Evolutionary conservation across 1,284 basidiomycete species (phyloP), one percentile per base, ranked within the genome.

Genomic region (Takashimella tepidaria): DNA sequence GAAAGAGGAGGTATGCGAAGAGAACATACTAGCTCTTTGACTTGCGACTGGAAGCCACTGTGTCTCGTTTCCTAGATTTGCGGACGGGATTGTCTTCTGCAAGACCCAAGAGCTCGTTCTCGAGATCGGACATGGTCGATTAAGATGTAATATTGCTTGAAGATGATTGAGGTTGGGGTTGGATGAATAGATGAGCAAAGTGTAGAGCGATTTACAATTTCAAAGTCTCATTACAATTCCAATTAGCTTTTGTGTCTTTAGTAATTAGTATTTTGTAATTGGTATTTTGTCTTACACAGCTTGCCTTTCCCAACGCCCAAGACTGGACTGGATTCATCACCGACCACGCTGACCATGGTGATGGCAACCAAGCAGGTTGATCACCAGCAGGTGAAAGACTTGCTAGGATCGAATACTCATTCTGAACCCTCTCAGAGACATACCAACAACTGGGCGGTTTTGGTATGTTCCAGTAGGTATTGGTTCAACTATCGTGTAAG

Each of bases 391-490:
- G 31, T 37, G 10, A 8, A 37, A 37, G 31, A 37, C 31, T 16
- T 37, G 31, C 31, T 37, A 8, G 31, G 31, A 16, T 8, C 31
- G 10, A 16, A 16, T 37, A 37, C 8, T 16, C 31, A 37, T 8
- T 8, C 31, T 16, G 31, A 16, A 8, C 31, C 31, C 31, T 37
- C 31, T 8, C 31, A 61, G 50, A 25, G 63, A 47, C 91, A 95
- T 67, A 93, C 95, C 2, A 98, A 98, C 71, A 98, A 98, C 73
- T 98, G 95, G 95, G 95, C 95, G 0, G 93, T 99, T 1, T 79
- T 98, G 22, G 92, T 98, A 1, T 93, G 89, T 67, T 82, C 96
- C 0, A 95, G 91, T 5, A 77, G 93, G 56, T 97, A 93, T 71
- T 97, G 93, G 93, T 98, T 98, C 81, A 98, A 98, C 73, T 98